A percentile compares a stretch with the other conserved stretches of the same genome.
Evolutionary conservation across 805 yeast species (phyloP).

Genomic region (Metschnikowia koreensis): DNA sequence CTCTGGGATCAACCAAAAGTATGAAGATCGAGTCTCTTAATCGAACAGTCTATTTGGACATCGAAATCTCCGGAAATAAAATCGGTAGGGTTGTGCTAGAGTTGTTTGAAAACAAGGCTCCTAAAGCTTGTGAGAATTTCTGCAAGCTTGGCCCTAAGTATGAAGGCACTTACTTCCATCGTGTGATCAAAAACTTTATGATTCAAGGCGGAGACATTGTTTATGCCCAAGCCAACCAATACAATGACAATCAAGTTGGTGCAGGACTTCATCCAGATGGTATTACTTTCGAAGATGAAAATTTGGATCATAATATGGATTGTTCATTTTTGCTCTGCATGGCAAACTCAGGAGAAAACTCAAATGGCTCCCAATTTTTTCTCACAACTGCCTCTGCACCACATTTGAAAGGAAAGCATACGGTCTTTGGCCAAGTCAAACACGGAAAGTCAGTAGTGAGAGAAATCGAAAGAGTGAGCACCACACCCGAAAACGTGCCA

Average conservation of each 20-base stretch:
- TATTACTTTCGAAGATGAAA: slow-evolving; percentile 54
- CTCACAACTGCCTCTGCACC: slow-evolving; percentile 67
- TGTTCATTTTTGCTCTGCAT: slow-evolving; percentile 55
- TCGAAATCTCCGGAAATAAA: slow-evolving; percentile 39
- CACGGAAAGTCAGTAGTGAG: slow-evolving; percentile 70
- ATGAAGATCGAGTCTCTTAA: slow-evolving; percentile 34
- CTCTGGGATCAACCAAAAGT: neutral
- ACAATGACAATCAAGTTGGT: slow-evolving; percentile 32
- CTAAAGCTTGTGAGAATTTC: slow-evolving; percentile 55
- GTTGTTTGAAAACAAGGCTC: slow-evolving; percentile 50
- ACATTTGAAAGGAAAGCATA: slow-evolving; percentile 72
- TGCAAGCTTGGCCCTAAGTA: slow-evolving; percentile 37
- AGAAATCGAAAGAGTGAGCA: slow-evolving; percentile 52
- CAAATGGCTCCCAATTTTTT: slow-evolving; percentile 69
- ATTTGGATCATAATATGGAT: slow-evolving; percentile 42
- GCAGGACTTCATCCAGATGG: slow-evolving; percentile 28
- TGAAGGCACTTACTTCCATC: slow-evolving; percentile 52
- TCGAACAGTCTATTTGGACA: slow-evolving; percentile 49
- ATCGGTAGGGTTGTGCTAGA: slow-evolving; percentile 65
- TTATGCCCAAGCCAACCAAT: slow-evolving; percentile 33
- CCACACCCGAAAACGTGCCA: slow-evolving; percentile 43
- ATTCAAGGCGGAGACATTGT: slow-evolving; percentile 65
- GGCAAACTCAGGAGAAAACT: slow-evolving; percentile 56
- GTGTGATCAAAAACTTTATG: slow-evolving; percentile 67
- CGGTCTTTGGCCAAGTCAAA: slow-evolving; percentile 71